Conservation (phyloP, 257 asterid species). For the Penstemon newberryi region DNA sequence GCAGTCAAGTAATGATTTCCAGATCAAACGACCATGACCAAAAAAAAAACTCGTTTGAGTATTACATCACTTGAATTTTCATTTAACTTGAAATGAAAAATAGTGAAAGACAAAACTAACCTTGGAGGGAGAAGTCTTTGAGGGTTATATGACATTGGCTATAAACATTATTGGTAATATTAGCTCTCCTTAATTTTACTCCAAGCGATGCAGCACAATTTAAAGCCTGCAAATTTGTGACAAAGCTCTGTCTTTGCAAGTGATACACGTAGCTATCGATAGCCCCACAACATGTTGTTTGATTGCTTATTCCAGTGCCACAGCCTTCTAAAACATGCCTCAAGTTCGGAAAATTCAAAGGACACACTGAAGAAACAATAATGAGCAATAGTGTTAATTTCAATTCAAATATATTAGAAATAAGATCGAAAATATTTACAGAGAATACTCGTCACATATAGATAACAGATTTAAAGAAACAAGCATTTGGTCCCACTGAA, state of each 20-base stretch:
- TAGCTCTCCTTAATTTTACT: conserved; percentile 62
- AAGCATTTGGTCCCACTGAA: no score
- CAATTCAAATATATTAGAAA: not conserved
- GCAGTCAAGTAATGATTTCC: conserved; percentile 34
- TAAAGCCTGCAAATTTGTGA: conserved; percentile 94
- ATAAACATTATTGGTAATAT: conserved; percentile 68
- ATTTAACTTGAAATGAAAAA: conserved; percentile 16
- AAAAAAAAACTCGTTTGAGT: conserved; percentile 24
- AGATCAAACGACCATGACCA: conserved; percentile 32
- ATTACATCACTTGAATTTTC: conserved; percentile 32
- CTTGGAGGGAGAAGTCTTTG: conserved; percentile 98
- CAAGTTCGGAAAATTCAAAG: conserved; percentile 77
- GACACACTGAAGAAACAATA: conserved; percentile 63
- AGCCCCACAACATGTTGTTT: conserved; percentile 65
- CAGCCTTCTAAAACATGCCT: conserved; percentile 68
- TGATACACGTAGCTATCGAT: conserved; percentile 72
- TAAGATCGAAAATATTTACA: no score
- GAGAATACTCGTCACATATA: no score
- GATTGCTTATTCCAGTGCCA: conserved; percentile 46
- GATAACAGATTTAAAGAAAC: not conserved
- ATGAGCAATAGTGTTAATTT: conserved; percentile 20
- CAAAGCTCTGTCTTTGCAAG: conserved; percentile 93
- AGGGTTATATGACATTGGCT: conserved; percentile 79
- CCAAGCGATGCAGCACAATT: conserved; percentile 95
- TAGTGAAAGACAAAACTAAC: conserved; percentile 42